These are phyloP conservation scores for Xylaria sp. DNA, from an alignment of 2,329 filamentous ascomycete genomes.

Conservation along the genomic window DNA sequence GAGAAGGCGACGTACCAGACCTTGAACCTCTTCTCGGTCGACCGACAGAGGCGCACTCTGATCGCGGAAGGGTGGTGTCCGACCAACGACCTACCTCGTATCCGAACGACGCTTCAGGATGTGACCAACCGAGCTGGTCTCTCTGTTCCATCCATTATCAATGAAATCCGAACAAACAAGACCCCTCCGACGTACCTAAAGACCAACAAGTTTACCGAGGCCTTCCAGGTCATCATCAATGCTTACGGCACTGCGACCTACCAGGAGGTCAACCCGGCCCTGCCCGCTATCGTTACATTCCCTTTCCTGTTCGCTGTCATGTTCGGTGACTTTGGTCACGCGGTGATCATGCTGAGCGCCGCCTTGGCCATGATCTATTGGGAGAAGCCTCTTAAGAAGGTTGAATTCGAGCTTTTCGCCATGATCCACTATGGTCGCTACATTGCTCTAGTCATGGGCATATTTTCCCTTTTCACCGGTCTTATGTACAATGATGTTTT, in stretches of 20 bases:
- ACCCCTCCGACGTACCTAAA: conserved; percentile 96
- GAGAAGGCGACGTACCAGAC: conserved; percentile 98
- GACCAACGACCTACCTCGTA: conserved; percentile 83
- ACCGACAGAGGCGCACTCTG: conserved; percentile 90
- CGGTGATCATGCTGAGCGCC: conserved; percentile 81
- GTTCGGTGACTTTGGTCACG: conserved; percentile 98
- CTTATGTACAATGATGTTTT: conserved; percentile 98
- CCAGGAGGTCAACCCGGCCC: conserved; percentile 92
- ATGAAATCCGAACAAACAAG: conserved; percentile 96
- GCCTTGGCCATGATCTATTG: conserved; percentile 94
- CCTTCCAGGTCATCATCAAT: conserved; percentile 98
- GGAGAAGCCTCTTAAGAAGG: conserved; percentile 91
- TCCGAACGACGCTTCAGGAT: conserved; percentile 92
- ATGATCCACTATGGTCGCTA: conserved; percentile 99
- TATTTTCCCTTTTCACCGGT: conserved; percentile 96
- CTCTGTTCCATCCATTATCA: conserved; percentile 98
- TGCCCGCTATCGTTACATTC: conserved; percentile 95
- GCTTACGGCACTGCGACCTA: conserved; percentile 98
- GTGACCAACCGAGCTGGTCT: conserved; percentile 95
- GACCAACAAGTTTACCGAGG: conserved; percentile 97
- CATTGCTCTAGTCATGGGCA: conserved; percentile 96
- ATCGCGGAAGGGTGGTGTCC: conserved; percentile 98
- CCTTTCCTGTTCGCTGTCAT: conserved; percentile 99
- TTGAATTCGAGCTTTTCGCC: conserved; percentile 88
- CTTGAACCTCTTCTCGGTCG: conserved; percentile 94